Base-by-base conservation (phyloP, 2,329 filamentous ascomycete genomes). In the Nigrograna mackinnonii region DNA sequence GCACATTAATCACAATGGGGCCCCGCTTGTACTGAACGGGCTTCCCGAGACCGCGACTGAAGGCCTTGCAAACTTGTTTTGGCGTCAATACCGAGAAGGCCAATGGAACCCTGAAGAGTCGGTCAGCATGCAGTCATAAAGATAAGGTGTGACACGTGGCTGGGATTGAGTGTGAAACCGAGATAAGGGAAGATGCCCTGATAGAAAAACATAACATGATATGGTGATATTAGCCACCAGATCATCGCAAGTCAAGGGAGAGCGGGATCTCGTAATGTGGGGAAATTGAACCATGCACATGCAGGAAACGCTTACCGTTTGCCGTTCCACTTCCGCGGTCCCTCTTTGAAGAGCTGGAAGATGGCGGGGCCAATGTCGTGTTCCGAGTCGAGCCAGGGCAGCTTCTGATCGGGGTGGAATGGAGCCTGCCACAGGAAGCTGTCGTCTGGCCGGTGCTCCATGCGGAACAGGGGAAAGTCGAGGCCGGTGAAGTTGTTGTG, bases 401-500 rank as follows among this genome's bases (percentile, higher is more conserved):
- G 78, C 50, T 90, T 89, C 44, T 86, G 87, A 56, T 96, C 82
- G 2, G 90, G 88, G 58, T 96, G 89, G 68, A 97, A 97, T 0
- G 94, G 94, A 2, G 92, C 92, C 62, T 90, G 85, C 94, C 94
- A 97, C 44, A 86, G 75, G 66, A 96, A 96, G 40, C 87, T 91
- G 14, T 89, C 91, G 58, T 96, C 90, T 2, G 77, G 69, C 68
- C 90, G 85, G 35, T 95, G 75, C 50, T 95, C 90, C 87, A 96
- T 95, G 72, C 91, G 94, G 74, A 97, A 97, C 4, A 97, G 79
- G 1, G 94, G 94, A 63, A 96, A 97, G 1, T 84, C 84, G 22
- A 96, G 78, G 35, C 89, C 94, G 21, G 92, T 97, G 71, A 97
- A 99, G 68, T 99, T 97, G 72, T 97, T 97, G 78, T 97, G 96